Evolutionary conservation across 495 filamentous ascomycete species (phyloP), one percentile per base, ranked within the genome.

Genomic region (Neurospora sp.): DNA sequence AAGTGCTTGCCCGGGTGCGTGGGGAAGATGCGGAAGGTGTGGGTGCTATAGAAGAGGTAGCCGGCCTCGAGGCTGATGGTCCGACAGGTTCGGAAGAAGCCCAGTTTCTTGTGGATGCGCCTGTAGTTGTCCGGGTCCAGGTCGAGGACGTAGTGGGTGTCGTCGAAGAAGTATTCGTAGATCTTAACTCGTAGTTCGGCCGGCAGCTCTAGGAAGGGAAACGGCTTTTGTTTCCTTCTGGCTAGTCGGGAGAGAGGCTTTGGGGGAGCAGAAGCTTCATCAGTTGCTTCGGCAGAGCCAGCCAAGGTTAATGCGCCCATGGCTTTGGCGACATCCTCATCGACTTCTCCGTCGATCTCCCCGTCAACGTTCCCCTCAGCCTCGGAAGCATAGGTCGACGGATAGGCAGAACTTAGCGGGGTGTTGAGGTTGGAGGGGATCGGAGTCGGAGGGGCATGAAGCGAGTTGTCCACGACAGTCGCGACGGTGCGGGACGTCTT

Each of bases 11-110:
- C 91, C 59, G 91, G 90, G 74, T 91, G 87, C 27, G 89, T 88
- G 6, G 91, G 91, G 76, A 94, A 96, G 48, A 96, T 79, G 54
- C 92, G 91, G 79, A 96, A 92, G 8, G 89, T 91, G 77, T 92
- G 91, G 39, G 83, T 86, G 75, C 89, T 88, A 81, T 93, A 96
- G 82, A 95, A 96, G 78, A 88, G 84, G 74, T 90, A 84, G 39
- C 87, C 89, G 4, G 93, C 90, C 81, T 96, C 94, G 31, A 85
- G 79, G 79, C 94, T 90, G 73, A 96, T 82, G 18, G 86, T 88
- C 18, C 82, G 84, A 74, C 88, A 92, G 69, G 85, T 85, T 31
- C 90, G 85, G 72, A 94, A 89, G 40, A 93, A 82, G 6, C 83
- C 82, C 54, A 92, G 86, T 69, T 82, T 83, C 74, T 84, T 83